phyloP scores from a whole-genome alignment of 768 basidiomycete species.

The Pleurotus pulmonarius region DNA sequence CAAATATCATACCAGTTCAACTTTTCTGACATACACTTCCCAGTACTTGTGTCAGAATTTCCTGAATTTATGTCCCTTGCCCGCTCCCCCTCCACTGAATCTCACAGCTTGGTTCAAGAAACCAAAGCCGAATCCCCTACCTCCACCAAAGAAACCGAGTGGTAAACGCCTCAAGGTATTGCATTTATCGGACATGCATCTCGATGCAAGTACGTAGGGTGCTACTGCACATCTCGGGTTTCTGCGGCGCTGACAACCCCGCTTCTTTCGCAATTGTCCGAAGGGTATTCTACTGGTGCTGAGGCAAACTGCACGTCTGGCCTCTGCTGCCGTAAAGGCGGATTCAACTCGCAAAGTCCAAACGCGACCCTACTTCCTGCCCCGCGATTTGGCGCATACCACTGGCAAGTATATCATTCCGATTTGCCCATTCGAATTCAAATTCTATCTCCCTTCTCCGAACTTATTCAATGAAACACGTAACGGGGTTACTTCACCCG shows the following conservation, averaged over 20 bases:
- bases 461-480: neutral
- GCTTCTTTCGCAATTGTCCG: neutral
- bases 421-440: neutral
- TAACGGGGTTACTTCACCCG: no score
- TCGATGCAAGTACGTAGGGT: slow-evolving; percentile 57
- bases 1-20: no score
- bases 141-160: slow-evolving; percentile 52
- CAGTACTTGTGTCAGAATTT: slow-evolving; percentile 63
- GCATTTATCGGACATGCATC: slow-evolving; percentile 74
- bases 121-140: slow-evolving; percentile 69
- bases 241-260: neutral
- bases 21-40: neutral
- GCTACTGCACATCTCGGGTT: no score
- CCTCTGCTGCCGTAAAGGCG: slow-evolving; percentile 61
- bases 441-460: neutral
- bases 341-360: slow-evolving; percentile 45
- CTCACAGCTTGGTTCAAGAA: slow-evolving; percentile 70
- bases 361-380: slow-evolving; percentile 52
- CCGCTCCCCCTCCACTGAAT: slow-evolving; percentile 58
- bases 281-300: slow-evolving; percentile 65
- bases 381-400: slow-evolving; percentile 64
- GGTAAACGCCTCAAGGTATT: slow-evolving; percentile 68
- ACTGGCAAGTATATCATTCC: slow-evolving; percentile 36
- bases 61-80: slow-evolving; percentile 49
- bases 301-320: slow-evolving; percentile 71